These are phyloP conservation scores for Leccinum griseonigrum DNA, from an alignment of 1,284 basidiomycete species.

Conservation along the genomic window DNA sequence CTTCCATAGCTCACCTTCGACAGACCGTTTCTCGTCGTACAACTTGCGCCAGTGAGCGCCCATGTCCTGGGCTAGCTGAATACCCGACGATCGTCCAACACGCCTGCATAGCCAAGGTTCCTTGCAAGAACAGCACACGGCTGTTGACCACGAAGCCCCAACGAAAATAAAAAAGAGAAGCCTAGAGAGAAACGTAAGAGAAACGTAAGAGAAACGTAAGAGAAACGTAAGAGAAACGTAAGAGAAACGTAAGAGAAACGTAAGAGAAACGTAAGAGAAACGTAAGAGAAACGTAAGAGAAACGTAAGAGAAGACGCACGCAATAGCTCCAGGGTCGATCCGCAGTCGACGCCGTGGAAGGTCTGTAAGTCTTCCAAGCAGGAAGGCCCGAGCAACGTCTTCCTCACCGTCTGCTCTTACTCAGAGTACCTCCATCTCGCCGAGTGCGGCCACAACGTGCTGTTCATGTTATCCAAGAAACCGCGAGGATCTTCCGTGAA, in stretches of 20 bases:
- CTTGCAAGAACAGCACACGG: slow-evolving; percentile 49
- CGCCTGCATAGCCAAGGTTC: slow-evolving; percentile 65
- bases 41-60: slow-evolving; percentile 59
- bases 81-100: slow-evolving; percentile 72
- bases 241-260: background rate
- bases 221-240: too few relatives aligned
- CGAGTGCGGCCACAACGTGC: slow-evolving; percentile 43
- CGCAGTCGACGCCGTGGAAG: slow-evolving; percentile 11
- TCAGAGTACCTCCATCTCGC: slow-evolving; percentile 76
- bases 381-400: slow-evolving; percentile 48
- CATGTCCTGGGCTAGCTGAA: slow-evolving; percentile 66
- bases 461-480: slow-evolving; percentile 38
- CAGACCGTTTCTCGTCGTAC: slow-evolving; percentile 36
- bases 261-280: too few relatives aligned
- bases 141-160: slow-evolving; percentile 24
- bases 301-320: too few relatives aligned
- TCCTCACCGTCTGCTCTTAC: slow-evolving; percentile 53
- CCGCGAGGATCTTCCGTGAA: slow-evolving; percentile 66
- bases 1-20: slow-evolving; percentile 70
- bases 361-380: slow-evolving; percentile 61
- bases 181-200: too few relatives aligned
- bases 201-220: too few relatives aligned
- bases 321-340: too few relatives aligned
- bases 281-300: too few relatives aligned
- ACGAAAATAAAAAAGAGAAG: background rate